These are phyloP conservation scores for Chlorella sp. DNA, from an alignment of 139 green algal species.

Conservation along the genomic window DNA sequence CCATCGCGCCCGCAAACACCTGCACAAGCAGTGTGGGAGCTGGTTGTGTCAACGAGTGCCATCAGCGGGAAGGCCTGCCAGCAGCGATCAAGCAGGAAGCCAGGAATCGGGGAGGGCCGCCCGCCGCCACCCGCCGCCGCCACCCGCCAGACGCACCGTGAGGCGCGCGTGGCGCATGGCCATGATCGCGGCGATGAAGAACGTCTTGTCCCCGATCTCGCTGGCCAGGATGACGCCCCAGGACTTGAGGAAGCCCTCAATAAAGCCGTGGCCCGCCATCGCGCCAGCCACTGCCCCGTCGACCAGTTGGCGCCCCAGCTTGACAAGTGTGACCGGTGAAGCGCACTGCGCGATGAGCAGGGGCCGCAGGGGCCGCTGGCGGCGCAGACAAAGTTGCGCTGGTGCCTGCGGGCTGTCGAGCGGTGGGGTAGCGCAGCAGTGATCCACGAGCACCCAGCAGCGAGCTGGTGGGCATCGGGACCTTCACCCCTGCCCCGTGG, in stretches of 20 bases:
- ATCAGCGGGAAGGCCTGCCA: neutral
- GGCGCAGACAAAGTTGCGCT: no score
- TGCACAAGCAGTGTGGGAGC: slow-evolving; percentile 37
- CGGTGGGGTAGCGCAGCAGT: no score
- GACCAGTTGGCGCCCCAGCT: slow-evolving; percentile 2
- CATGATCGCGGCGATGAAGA: slow-evolving; percentile 96
- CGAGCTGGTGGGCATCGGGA: no score
- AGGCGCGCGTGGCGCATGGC: slow-evolving; percentile 80
- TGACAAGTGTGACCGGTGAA: neutral
- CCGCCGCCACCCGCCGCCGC: neutral
- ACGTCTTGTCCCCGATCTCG: slow-evolving; percentile 94
- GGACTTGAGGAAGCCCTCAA: slow-evolving; percentile 65
- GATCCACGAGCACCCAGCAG: no score
- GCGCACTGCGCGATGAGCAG: neutral
- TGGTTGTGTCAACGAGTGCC: neutral
- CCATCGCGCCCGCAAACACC: slow-evolving; percentile 86
- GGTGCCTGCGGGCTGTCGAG: no score
- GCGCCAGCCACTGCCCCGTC: neutral
- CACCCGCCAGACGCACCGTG: slow-evolving; percentile 37
- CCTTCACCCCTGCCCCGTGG: no score
- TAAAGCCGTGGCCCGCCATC: slow-evolving; percentile 30
- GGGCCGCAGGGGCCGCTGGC: neutral
- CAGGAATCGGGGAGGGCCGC: neutral
- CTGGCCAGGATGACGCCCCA: slow-evolving; percentile 67
- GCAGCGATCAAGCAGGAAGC: no score